Conservation (phyloP, 2,329 filamentous ascomycete genomes). For the Taxawa tesnikishii region DNA sequence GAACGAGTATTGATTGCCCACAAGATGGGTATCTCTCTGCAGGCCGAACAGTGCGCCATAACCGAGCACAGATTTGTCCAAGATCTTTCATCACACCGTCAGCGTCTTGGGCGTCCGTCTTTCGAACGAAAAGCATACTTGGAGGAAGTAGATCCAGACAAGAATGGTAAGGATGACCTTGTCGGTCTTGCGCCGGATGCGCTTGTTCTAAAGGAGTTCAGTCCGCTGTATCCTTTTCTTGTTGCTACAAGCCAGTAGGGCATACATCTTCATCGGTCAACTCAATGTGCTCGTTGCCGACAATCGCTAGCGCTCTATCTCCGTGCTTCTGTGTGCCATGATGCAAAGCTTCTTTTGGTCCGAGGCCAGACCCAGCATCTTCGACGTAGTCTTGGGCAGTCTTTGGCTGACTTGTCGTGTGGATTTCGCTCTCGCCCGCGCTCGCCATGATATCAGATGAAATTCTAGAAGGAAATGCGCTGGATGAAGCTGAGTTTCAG, state of each 20-base stretch:
- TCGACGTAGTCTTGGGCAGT: too few relatives aligned
- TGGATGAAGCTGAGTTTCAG: too few relatives aligned
- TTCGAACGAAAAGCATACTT: too few relatives aligned
- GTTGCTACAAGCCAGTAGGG: neutral
- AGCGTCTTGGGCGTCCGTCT: neutral
- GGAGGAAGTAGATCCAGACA: neutral
- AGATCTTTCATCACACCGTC: neutral
- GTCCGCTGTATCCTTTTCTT: neutral
- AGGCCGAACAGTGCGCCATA: slow-evolving; percentile 37
- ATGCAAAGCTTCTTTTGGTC: neutral
- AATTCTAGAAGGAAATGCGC: too few relatives aligned
- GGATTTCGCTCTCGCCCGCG: too few relatives aligned
- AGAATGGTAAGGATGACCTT: neutral
- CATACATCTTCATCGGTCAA: neutral
- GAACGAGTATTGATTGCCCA: slow-evolving; percentile 38
- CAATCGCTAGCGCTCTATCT: neutral
- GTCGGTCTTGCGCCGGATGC: neutral
- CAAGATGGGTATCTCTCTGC: slow-evolving; percentile 28
- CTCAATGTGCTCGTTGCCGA: neutral
- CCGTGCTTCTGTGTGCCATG: neutral
- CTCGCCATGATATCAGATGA: too few relatives aligned
- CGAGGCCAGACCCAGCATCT: neutral
- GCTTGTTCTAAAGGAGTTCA: neutral
- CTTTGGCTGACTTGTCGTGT: too few relatives aligned
- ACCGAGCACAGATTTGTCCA: slow-evolving; percentile 10